Conservation (phyloP, 495 filamentous ascomycete genomes). For the Stereocaulon alpinum region DNA sequence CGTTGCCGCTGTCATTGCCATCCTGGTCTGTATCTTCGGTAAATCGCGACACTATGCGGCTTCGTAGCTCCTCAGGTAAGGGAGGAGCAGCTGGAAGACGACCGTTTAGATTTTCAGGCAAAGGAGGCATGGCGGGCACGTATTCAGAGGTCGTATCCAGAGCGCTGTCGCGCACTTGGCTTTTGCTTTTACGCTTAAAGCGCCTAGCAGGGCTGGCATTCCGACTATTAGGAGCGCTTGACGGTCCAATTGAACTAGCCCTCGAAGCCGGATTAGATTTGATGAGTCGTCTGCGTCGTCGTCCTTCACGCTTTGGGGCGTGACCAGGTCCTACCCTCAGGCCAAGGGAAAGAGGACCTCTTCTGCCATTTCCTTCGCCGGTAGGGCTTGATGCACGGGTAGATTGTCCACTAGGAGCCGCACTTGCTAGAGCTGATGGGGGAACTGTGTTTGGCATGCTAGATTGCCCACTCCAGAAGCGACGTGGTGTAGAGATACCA, state of each 20-base stretch:
- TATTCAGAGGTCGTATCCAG: conserved; percentile 2
- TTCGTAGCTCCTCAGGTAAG: background rate
- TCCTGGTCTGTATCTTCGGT: conserved; percentile 6
- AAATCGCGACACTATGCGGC: conserved; percentile 5
- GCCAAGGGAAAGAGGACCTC: conserved; percentile 24
- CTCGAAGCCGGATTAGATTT: conserved; percentile 15
- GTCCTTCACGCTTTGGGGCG: conserved; percentile 18
- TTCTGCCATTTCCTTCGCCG: conserved; percentile 3
- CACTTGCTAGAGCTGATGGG: background rate
- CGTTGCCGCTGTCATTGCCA: background rate
- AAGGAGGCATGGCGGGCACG: conserved; percentile 5
- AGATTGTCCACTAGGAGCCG: conserved; percentile 13
- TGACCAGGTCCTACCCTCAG: conserved; percentile 25
- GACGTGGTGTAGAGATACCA: conserved; percentile 8
- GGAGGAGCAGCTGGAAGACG: background rate
- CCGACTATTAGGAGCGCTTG: conserved; percentile 7
- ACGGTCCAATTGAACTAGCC: conserved; percentile 8
- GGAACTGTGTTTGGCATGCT: conserved; percentile 10
- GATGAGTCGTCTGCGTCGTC: conserved; percentile 18
- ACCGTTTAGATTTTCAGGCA: background rate
- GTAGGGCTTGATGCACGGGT: conserved; percentile 16
- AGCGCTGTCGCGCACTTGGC: background rate
- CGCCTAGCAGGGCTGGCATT: conserved; percentile 4
- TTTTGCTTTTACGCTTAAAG: conserved; percentile 10
- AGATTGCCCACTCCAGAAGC: conserved; percentile 9